Conservation (phyloP, 2,329 filamentous ascomycete genomes). For the Colletotrichum simmondsii region DNA sequence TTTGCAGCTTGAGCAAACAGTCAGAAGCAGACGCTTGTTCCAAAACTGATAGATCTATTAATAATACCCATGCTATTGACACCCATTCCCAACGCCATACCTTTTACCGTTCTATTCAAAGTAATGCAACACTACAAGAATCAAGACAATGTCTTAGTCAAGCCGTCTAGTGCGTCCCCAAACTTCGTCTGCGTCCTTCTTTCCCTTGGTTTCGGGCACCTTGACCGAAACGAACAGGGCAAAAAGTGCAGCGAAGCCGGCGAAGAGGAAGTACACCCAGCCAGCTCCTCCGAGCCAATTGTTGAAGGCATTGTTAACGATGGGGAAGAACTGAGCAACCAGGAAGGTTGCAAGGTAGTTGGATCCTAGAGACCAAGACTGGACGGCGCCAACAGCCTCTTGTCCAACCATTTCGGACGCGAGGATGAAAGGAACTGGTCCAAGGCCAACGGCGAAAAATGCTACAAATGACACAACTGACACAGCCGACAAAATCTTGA, state of each 20-base stretch:
- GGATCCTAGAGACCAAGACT: constrained; percentile 86
- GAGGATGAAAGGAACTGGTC: constrained; percentile 94
- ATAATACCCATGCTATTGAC: constrained; percentile 1
- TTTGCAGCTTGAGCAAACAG: constrained; percentile 67
- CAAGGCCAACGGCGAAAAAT: constrained; percentile 90
- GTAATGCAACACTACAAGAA: background rate
- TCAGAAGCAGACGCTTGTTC: constrained; percentile 56
- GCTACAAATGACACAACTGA: constrained; percentile 88
- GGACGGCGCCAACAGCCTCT: constrained; percentile 90
- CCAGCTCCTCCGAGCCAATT: constrained; percentile 73
- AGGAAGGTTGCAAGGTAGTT: constrained; percentile 94
- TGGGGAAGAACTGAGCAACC: constrained; percentile 94
- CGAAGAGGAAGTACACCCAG: constrained; percentile 93
- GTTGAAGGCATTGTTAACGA: constrained; percentile 81
- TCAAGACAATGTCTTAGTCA: constrained; percentile 50
- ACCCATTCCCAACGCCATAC: background rate
- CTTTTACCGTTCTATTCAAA: background rate
- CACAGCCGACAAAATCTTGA: constrained; percentile 82
- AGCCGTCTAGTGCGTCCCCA: constrained; percentile 76
- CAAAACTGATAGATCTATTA: constrained; percentile 4
- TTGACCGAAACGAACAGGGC: constrained; percentile 77
- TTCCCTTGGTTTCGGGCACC: constrained; percentile 91
- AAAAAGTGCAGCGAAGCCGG: constrained; percentile 75
- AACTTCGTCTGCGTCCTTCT: constrained; percentile 86
- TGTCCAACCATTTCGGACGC: constrained; percentile 90